Conservation (phyloP, 2,329 filamentous ascomycete species). For the Alternaria incomplexa region DNA sequence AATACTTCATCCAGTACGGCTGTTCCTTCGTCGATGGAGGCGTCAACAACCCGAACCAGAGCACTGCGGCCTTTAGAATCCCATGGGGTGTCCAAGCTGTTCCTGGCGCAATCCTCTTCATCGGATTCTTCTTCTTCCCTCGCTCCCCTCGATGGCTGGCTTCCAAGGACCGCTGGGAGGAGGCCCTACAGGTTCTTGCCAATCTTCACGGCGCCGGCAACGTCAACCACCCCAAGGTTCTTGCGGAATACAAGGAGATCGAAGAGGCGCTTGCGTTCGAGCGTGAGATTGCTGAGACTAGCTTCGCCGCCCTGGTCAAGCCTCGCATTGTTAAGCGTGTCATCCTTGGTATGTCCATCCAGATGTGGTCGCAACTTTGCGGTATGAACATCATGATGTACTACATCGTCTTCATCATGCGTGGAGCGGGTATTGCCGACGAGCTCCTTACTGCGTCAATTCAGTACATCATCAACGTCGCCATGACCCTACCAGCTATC, state of each 20-base stretch:
- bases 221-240: conserved; percentile 62
- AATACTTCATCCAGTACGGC: conserved; percentile 72
- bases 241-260: conserved; percentile 69
- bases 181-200: conserved; percentile 63
- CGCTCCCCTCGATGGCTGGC: conserved; percentile 73
- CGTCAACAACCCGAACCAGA: conserved; percentile 51
- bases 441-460: conserved; percentile 66
- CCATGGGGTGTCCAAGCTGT: conserved; percentile 54
- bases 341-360: conserved; percentile 63
- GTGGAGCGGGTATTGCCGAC: conserved; percentile 62
- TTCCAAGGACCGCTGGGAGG: conserved; percentile 69
- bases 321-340: conserved; percentile 64
- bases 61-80: conserved; percentile 48
- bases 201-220: conserved; percentile 65
- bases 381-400: conserved; percentile 67
- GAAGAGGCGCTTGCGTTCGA: conserved; percentile 62
- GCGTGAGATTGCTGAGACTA: conserved; percentile 58
- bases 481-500: conserved; percentile 65
- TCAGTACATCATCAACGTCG: conserved; percentile 69
- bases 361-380: conserved; percentile 66
- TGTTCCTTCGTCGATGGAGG: conserved; percentile 61
- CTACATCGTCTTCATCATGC: conserved; percentile 67
- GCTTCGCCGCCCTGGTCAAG: conserved; percentile 57
- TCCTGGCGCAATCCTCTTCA: conserved; percentile 48
- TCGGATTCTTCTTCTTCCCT: conserved; percentile 51